phyloP scores from a whole-genome alignment of 768 basidiomycete species.

The Lyophyllum shimeji region DNA sequence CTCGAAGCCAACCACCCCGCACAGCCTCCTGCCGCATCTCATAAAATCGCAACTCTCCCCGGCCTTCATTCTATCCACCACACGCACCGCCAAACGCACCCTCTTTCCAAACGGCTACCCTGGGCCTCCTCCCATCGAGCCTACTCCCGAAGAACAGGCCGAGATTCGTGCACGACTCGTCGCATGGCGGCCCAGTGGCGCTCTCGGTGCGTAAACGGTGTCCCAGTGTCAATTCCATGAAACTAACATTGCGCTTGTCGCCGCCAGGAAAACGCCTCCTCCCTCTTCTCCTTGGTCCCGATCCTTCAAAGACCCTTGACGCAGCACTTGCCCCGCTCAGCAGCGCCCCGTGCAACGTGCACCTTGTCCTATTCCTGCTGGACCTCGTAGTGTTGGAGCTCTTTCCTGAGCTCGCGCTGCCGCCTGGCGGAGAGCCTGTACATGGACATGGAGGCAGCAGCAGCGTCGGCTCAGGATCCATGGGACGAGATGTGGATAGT shows the following conservation, averaged over 20 bases:
- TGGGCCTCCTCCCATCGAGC: slow-evolving; percentile 68
- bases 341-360: slow-evolving; percentile 71
- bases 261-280: slow-evolving; percentile 37
- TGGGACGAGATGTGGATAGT: not conserved
- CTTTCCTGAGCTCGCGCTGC: slow-evolving; percentile 70
- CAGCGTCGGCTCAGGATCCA: not conserved
- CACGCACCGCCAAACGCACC: slow-evolving; percentile 60
- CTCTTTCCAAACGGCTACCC: slow-evolving; percentile 93
- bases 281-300: slow-evolving; percentile 55
- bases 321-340: slow-evolving; percentile 61
- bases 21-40: slow-evolving; percentile 68
- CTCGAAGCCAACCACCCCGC: not conserved
- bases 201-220: slow-evolving; percentile 34
- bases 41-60: slow-evolving; percentile 55
- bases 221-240: too few relatives aligned
- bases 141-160: slow-evolving; percentile 73
- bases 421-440: not conserved
- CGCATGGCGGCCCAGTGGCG: slow-evolving; percentile 35
- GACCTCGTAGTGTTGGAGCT: slow-evolving; percentile 70
- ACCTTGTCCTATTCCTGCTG: slow-evolving; percentile 70
- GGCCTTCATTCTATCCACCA: slow-evolving; percentile 48
- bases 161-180: slow-evolving; percentile 48
- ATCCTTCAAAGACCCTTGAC: slow-evolving; percentile 46
- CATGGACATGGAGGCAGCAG: not conserved
- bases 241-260: not conserved